A percentile compares a stretch with the other conserved stretches of the same genome.
These are phyloP conservation scores for Jaltomata sinuosa DNA, from an alignment of 257 asterid species.

Conservation along the genomic window DNA sequence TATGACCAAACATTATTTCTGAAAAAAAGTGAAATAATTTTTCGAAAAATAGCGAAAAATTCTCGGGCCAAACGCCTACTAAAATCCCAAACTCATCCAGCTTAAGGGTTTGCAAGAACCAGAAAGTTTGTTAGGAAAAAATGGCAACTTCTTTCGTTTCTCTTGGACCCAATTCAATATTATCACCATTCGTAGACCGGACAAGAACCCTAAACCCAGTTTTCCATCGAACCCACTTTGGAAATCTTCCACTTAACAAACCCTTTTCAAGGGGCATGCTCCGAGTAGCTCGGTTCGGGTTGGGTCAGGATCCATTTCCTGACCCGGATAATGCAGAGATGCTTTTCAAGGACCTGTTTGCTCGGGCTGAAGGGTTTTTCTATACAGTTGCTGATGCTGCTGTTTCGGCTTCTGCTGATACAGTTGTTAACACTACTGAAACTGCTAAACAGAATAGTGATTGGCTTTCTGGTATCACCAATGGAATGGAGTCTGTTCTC, in stretches of 20 bases:
- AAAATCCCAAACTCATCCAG: not conserved
- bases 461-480: constrained; percentile 96
- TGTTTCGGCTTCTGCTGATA: constrained; percentile 43
- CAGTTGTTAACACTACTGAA: constrained; percentile 32
- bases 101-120: not conserved
- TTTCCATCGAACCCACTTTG: constrained; percentile 33
- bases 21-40: no score
- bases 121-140: not conserved
- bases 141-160: constrained; percentile 51
- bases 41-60: no score
- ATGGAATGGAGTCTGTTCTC: constrained; percentile 81
- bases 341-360: constrained; percentile 46
- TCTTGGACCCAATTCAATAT: constrained; percentile 34
- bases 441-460: constrained; percentile 54
- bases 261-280: constrained; percentile 36
- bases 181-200: constrained; percentile 45
- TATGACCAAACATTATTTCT: no score
- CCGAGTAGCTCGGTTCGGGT: constrained; percentile 62
- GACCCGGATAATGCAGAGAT: constrained; percentile 57
- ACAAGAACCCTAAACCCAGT: constrained; percentile 28
- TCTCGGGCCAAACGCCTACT: no score
- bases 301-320: constrained; percentile 68
- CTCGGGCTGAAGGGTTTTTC: constrained; percentile 66
- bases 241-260: constrained; percentile 26
- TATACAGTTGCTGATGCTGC: constrained; percentile 93